Evolutionary conservation across 352 stramenopile species (phyloP).

Genomic region (Pythium myriotylum): DNA sequence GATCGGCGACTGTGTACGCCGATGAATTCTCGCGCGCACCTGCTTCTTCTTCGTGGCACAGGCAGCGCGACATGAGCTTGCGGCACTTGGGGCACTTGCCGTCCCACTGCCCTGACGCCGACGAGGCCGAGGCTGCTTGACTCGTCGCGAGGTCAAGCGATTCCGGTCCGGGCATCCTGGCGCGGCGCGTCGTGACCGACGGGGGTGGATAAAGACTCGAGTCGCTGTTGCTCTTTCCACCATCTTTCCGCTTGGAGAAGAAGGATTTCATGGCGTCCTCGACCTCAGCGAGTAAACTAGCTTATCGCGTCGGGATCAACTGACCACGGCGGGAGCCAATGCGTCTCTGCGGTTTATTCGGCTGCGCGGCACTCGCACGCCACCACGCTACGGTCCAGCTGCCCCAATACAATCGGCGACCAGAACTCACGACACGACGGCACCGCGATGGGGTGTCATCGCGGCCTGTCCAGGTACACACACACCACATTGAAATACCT

Average conservation of each 20-base stretch:
- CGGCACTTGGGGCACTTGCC: conserved; percentile 30
- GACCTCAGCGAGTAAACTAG: neutral
- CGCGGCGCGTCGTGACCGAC: conserved; percentile 3
- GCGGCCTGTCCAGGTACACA: conserved; percentile 1
- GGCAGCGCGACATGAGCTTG: conserved; percentile 35
- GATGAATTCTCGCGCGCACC: neutral
- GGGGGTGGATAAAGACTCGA: conserved; percentile 25
- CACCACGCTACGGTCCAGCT: neutral
- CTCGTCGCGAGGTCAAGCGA: conserved; percentile 13
- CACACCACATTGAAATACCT: neutral
- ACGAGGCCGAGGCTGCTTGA: neutral
- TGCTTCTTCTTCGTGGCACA: conserved; percentile 22
- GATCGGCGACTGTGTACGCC: neutral
- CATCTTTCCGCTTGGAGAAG: conserved; percentile 29
- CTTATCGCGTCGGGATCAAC: neutral
- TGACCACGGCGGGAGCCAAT: neutral
- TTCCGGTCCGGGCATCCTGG: conserved; percentile 3
- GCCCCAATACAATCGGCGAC: neutral
- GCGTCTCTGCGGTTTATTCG: neutral
- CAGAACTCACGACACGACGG: neutral
- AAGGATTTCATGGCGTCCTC: conserved; percentile 23
- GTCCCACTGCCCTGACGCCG: conserved; percentile 19
- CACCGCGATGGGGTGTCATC: neutral
- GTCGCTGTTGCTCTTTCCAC: conserved; percentile 28
- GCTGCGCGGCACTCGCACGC: neutral